phyloP scores from a whole-genome alignment of 2,329 filamentous ascomycete species.

The Cladobotryum protrusum region DNA sequence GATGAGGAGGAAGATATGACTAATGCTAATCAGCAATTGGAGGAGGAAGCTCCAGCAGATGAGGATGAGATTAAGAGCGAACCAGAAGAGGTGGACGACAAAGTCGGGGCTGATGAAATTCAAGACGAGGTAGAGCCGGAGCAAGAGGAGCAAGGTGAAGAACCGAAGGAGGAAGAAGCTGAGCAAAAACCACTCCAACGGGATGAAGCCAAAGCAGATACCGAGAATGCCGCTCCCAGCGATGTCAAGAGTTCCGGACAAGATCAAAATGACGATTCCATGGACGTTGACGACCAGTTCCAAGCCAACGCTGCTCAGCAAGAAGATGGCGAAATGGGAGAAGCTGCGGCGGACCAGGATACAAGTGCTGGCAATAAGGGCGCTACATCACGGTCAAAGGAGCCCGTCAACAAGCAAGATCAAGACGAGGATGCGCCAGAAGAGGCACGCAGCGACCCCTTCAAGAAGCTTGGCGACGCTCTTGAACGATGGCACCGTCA shows the following conservation, averaged over 20 bases:
- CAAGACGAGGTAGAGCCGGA: slow-evolving; percentile 37
- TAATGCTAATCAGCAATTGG: slow-evolving; percentile 31
- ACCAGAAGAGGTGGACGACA: slow-evolving; percentile 46
- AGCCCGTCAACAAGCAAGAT: slow-evolving; percentile 42
- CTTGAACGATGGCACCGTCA: slow-evolving; percentile 89
- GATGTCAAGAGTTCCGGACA: slow-evolving; percentile 59
- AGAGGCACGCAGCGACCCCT: slow-evolving; percentile 56
- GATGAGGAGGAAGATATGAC: slow-evolving; percentile 31
- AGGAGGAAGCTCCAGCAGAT: slow-evolving; percentile 31
- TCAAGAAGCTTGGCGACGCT: slow-evolving; percentile 91
- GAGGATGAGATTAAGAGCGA: slow-evolving; percentile 53
- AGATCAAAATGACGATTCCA: slow-evolving; percentile 58
- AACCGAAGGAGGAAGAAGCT: slow-evolving; percentile 47
- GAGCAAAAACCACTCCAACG: slow-evolving; percentile 30
- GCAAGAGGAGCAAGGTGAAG: slow-evolving; percentile 48
- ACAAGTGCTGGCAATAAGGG: slow-evolving; percentile 60
- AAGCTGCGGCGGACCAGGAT: slow-evolving; percentile 58
- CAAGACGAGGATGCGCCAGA: slow-evolving; percentile 39
- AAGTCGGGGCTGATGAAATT: slow-evolving; percentile 35
- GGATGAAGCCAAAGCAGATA: slow-evolving; percentile 46
- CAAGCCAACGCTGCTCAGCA: slow-evolving; percentile 56
- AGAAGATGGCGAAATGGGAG: slow-evolving; percentile 60
- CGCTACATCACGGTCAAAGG: slow-evolving; percentile 41
- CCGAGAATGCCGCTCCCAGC: slow-evolving; percentile 58
- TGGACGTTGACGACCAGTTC: slow-evolving; percentile 56